Evolutionary conservation across 495 filamentous ascomycete genomes (phyloP), one percentile per base, ranked within the genome.

Genomic region (Penicillium silybi): DNA sequence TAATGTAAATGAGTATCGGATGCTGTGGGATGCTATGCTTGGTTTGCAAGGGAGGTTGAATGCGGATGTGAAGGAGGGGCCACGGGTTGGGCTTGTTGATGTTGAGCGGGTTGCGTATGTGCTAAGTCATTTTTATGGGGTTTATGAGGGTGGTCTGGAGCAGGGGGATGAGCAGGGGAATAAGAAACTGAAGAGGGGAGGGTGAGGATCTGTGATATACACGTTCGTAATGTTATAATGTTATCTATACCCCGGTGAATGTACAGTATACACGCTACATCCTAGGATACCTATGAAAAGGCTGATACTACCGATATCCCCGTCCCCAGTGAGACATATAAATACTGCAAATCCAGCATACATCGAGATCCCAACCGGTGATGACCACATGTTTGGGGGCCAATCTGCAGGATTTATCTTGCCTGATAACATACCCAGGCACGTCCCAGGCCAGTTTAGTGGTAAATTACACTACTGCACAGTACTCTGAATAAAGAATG

Each of bases 71-170:
- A 50, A 15, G 49, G 19, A 6, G 42, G 37, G n/a, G 41, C n/a
- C n/a, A 57, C 37, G 8, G 42, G 42, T 1, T 44, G 19, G 5
- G 10, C 11, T 32, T 11, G 29, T 32, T 32, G 29, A 32, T 40
- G 63, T 89, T 17, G 87, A 91, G 60, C 84, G 80, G 40, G 85
- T 83, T 22, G 87, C 85, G 8, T 88, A 80, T 58, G 84, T 87
- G 47, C 23, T 77, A 11, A 57, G 66, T 37, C 62, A 72, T 60
- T 45, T 73, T 44, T 65, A 48, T 11, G 68, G 58, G 8, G 65
- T 61, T 19, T n/a, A 39, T 39, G 37, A 2, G 6, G 37, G 41
- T 15, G 41, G 41, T n/a, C n/a, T n/a, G n/a, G 35, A 22, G 22
- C 39, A 38, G 44, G 40, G 42, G 50, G 41, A 23, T 11, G 13